Base-by-base conservation (phyloP, 164 flowering plant species). In the Stephania yunnanensis region DNA sequence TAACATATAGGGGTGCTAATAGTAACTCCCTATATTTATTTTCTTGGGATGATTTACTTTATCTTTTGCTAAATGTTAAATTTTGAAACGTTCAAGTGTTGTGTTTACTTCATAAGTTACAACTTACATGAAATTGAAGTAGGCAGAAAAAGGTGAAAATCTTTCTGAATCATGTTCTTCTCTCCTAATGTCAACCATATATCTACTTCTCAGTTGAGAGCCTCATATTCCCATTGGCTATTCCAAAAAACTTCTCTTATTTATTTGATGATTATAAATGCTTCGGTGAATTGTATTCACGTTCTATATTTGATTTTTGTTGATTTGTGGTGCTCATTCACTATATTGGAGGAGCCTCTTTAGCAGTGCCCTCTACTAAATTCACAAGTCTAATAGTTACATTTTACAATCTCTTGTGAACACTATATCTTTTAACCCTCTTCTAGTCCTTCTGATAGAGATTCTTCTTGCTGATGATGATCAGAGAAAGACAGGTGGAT, bases 401-500 rank as follows among this genome's bases (percentile, higher is more conserved):
- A 36, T 36, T 36, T 36, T 36, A 36, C 42, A 36, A 36, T 36
- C 42, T 36, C 4, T 13, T 19, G 20, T 58, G 65, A 61, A 61
- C 8, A 61, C n/a, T 17, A 7, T 61, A 61, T 25, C 7, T 19
- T 8, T 6, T 61, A 61, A 61, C 66, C 8, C 20, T 61, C 9
- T 6, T 19, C 2, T 22, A 19, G 29, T 61, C 7, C 8, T 61
- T 7, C 53, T 79, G 11, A 74, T 64, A 44, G 44, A 1, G 46
- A 55, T 46, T 70, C 25, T 55, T 52, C 31, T 73, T 71, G 42
- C 42, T 36, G 42, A 36, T 83, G 71, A 48, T 75, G 22, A 72
- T 71, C 86, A 94, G 99, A 88, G 93, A 80, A 96, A 87, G 82
- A 94, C 99, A 74, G 97, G 98, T 73, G 99, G 99, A 4, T 73